Conservation (phyloP, 1,284 basidiomycete genomes). For the Dichomitus squalens region DNA sequence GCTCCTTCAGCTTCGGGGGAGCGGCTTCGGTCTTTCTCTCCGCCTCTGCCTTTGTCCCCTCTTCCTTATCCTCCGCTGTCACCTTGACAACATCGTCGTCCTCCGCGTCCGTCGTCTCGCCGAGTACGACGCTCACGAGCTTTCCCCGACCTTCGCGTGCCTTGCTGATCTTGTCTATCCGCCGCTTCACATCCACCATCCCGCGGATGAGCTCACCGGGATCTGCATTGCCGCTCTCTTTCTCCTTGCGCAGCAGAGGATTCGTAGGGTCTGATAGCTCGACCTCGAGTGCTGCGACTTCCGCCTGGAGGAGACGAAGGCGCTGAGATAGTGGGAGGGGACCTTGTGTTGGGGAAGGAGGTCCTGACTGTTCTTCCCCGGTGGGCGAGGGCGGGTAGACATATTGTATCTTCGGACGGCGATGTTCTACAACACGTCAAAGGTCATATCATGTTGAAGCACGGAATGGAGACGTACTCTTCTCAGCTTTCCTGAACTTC, state of each 20-base stretch:
- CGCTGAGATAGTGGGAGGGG: constrained; percentile 57
- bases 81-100: constrained; percentile 14
- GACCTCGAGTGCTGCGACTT: constrained; percentile 64
- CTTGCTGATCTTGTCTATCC: constrained; percentile 68
- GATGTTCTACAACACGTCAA: constrained; percentile 37
- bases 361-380: constrained; percentile 34
- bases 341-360: constrained; percentile 26
- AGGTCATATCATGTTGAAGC: background rate
- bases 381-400: constrained; percentile 69
- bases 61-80: constrained; percentile 7
- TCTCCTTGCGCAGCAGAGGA: constrained; percentile 55
- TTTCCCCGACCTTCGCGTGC: constrained; percentile 65
- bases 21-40: constrained; percentile 23
- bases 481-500: constrained; percentile 70
- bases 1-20: constrained; percentile 25
- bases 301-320: constrained; percentile 61
- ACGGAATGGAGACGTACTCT: constrained; percentile 37
- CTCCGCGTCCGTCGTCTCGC: constrained; percentile 37
- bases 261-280: constrained; percentile 65
- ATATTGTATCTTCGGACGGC: constrained; percentile 56
- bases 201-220: constrained; percentile 76
- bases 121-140: constrained; percentile 63
- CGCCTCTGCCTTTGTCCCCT: constrained; percentile 10
- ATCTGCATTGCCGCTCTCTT: constrained; percentile 61
- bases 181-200: constrained; percentile 68